Conservation (phyloP, 2,329 filamentous ascomycete genomes). For the Aspergillus nomiae region DNA sequence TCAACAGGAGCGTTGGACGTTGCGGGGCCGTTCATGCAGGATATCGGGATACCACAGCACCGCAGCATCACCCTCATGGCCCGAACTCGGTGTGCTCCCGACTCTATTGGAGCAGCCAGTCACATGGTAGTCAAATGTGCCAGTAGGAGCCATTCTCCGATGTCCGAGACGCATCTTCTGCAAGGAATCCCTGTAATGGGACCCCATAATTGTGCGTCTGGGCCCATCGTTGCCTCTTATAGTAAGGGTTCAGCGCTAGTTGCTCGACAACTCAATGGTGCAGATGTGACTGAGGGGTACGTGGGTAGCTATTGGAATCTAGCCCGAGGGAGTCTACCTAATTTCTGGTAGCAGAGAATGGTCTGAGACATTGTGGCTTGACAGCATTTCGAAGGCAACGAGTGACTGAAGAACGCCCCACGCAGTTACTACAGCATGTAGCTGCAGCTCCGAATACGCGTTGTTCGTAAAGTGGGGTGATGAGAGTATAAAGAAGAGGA, state of each 20-base stretch:
- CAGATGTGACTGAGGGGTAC: background rate
- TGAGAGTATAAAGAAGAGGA: background rate
- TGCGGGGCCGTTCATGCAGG: too few relatives aligned
- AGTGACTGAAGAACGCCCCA: background rate
- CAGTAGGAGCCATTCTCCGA: background rate
- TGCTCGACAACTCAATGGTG: background rate
- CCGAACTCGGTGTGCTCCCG: background rate
- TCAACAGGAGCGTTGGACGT: background rate
- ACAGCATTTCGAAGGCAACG: background rate
- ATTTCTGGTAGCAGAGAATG: background rate
- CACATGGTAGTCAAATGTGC: background rate
- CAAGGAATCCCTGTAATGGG: background rate
- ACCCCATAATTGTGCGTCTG: background rate
- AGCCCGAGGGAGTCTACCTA: background rate
- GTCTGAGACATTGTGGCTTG: background rate
- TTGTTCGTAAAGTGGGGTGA: background rate
- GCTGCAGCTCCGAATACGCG: background rate
- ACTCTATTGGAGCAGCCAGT: background rate
- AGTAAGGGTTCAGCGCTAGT: background rate
- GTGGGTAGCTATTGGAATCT: background rate
- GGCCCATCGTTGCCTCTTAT: background rate
- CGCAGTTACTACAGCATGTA: background rate
- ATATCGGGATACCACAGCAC: background rate
- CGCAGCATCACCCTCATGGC: too few relatives aligned
- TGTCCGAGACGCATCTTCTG: background rate